Evolutionary conservation across 805 yeast genomes (phyloP).

Genomic region (Maudiozyma pseudohumilis): DNA sequence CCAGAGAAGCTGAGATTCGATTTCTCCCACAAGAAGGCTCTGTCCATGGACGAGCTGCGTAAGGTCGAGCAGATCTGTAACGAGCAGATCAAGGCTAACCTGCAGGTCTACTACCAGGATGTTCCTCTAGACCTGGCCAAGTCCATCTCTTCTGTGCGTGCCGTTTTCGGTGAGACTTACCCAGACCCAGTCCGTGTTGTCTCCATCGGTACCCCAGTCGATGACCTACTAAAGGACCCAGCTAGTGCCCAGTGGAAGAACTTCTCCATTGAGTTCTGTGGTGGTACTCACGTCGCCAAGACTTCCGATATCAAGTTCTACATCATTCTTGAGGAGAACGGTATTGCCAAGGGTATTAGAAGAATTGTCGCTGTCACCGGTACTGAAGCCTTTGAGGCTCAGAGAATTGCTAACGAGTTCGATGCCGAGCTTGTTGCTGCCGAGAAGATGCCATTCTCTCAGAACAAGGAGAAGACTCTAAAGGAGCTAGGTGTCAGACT

Average conservation of each 20-base stretch:
- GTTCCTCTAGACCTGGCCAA: slow-evolving; percentile 68
- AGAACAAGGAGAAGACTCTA: slow-evolving; percentile 67
- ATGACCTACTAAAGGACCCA: slow-evolving; percentile 67
- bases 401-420: slow-evolving; percentile 70
- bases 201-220: slow-evolving; percentile 85
- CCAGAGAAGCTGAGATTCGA: slow-evolving; percentile 94
- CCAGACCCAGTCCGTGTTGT: slow-evolving; percentile 99
- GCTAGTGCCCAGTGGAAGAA: slow-evolving; percentile 62
- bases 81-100: slow-evolving; percentile 58
- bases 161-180: slow-evolving; percentile 97
- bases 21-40: slow-evolving; percentile 84
- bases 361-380: slow-evolving; percentile 98
- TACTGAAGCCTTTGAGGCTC: slow-evolving; percentile 79
- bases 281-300: slow-evolving; percentile 94
- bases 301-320: slow-evolving; percentile 91
- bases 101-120: slow-evolving; percentile 71
- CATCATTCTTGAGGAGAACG: slow-evolving; percentile 85
- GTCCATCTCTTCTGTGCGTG: slow-evolving; percentile 77
- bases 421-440: slow-evolving; percentile 49
- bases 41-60: slow-evolving; percentile 58
- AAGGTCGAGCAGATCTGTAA: slow-evolving; percentile 70
- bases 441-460: slow-evolving; percentile 57
- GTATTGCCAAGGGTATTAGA: slow-evolving; percentile 97
- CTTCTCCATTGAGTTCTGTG: slow-evolving; percentile 90
- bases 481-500: slow-evolving; percentile 79